Conservation (phyloP, 2,329 filamentous ascomycete species). For the Ophidiomyces ophidiicola region DNA sequence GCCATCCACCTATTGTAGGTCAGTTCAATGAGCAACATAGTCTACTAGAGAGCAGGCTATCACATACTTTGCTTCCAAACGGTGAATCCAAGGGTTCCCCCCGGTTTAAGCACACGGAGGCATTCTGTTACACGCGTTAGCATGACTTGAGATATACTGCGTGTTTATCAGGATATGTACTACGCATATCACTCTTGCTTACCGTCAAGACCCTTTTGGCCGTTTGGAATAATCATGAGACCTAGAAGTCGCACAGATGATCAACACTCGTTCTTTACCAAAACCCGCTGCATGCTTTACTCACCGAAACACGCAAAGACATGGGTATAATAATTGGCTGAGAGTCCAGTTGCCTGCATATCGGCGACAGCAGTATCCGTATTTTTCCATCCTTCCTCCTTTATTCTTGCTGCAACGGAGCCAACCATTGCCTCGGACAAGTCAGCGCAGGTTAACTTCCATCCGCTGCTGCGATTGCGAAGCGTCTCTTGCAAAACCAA, state of each 20-base stretch:
- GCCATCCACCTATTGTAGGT: conserved; percentile 5
- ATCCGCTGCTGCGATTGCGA: background rate
- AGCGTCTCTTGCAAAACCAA: conserved; percentile 9
- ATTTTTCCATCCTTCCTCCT: conserved; percentile 6
- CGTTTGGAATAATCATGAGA: conserved; percentile 6
- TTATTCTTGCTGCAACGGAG: conserved; percentile 6
- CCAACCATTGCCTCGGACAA: conserved; percentile 11
- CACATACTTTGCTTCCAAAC: conserved; percentile 11
- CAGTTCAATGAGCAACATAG: background rate
- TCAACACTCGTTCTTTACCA: too few relatives aligned
- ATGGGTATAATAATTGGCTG: conserved; percentile 3
- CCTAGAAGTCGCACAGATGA: conserved; percentile 2
- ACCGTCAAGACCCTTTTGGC: conserved; percentile 7
- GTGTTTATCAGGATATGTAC: background rate
- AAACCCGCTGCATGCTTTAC: background rate
- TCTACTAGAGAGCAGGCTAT: background rate
- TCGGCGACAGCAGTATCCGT: conserved; percentile 4
- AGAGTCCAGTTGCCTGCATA: conserved; percentile 5
- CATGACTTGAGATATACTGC: background rate
- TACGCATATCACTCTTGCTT: background rate
- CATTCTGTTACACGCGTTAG: conserved; percentile 7
- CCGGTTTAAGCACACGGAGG: conserved; percentile 9
- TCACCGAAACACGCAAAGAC: conserved; percentile 10
- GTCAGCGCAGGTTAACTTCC: conserved; percentile 10
- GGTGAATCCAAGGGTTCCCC: conserved; percentile 10